Percentiles rank a stretch among this genome's conserved stretches.
Evolutionary conservation across 371 early-diverging fungal species (phyloP).

Genomic region (Rhizopus microsporus): DNA sequence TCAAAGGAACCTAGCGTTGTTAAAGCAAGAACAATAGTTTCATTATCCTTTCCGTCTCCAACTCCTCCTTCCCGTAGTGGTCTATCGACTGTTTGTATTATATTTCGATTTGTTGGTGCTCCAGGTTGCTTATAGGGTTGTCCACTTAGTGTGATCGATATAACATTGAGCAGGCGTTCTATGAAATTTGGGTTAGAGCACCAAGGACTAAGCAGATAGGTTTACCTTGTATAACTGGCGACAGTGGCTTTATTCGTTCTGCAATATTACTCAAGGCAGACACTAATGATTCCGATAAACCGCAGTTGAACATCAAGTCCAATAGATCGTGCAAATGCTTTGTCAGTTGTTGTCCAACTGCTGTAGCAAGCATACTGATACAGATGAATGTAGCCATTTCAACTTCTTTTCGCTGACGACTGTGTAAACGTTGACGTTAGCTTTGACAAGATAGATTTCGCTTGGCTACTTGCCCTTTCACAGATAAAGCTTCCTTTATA

Average conservation of each 20-base stretch:
- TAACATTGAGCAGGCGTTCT: constrained; percentile 87
- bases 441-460: neutral
- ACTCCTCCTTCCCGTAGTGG: constrained; percentile 51
- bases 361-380: constrained; percentile 84
- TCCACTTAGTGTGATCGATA: constrained; percentile 85
- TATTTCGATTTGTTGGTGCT: constrained; percentile 56
- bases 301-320: constrained; percentile 90
- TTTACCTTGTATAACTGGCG: constrained; percentile 86
- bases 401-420: constrained; percentile 59
- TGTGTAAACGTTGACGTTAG: constrained; percentile 8
- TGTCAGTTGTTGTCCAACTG: constrained; percentile 88
- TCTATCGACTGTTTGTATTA: constrained; percentile 43
- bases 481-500: constrained; percentile 74
- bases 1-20: constrained; percentile 87
- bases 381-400: constrained; percentile 84
- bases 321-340: constrained; percentile 86
- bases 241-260: constrained; percentile 79
- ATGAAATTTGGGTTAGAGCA: neutral
- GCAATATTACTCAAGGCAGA: constrained; percentile 82
- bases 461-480: constrained; percentile 35
- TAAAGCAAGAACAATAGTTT: constrained; percentile 84
- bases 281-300: constrained; percentile 82
- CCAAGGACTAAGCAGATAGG: neutral
- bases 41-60: constrained; percentile 68
- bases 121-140: constrained; percentile 86